These are phyloP conservation scores for Pluteus cervinus DNA, from an alignment of 768 basidiomycete species.

Conservation along the genomic window DNA sequence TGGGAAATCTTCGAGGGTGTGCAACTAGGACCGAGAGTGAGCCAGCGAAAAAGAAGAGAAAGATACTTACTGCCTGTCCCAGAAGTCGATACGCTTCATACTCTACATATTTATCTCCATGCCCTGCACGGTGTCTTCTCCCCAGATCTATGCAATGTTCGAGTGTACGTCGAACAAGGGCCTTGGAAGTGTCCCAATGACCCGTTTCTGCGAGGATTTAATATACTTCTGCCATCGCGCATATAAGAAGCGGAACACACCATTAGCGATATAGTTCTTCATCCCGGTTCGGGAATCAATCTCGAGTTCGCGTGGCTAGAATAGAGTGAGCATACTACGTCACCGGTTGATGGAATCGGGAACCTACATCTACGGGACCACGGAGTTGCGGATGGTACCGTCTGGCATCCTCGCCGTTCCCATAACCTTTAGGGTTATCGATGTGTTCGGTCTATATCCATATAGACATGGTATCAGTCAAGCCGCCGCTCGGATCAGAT, in stretches of 20 bases:
- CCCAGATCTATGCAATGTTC: conserved; percentile 78
- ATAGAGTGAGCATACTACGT: no score
- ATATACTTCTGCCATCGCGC: neutral
- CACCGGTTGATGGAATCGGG: no score
- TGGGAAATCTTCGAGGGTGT: conserved; percentile 81
- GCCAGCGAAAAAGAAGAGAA: neutral
- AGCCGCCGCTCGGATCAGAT: no score
- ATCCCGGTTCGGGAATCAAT: conserved; percentile 83
- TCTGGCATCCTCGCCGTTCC: conserved; percentile 76
- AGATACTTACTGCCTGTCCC: conserved; percentile 51
- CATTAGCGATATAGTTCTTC: conserved; percentile 94
- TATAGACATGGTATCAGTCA: neutral
- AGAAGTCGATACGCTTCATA: conserved; percentile 80
- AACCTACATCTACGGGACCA: conserved; percentile 69
- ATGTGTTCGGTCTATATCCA: conserved; percentile 71
- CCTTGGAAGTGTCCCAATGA: conserved; percentile 85
- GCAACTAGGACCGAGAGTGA: conserved; percentile 37
- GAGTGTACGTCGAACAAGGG: conserved; percentile 66
- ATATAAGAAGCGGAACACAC: conserved; percentile 18
- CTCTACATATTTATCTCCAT: conserved; percentile 57
- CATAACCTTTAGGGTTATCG: conserved; percentile 90
- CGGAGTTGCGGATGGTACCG: conserved; percentile 72
- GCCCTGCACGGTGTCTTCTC: conserved; percentile 50
- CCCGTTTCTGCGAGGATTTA: conserved; percentile 42
- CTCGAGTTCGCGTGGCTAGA: conserved; percentile 73